Evolutionary conservation across 192 early-diverging fungal genomes (phyloP).

Genomic region (Coemansia sp.): DNA sequence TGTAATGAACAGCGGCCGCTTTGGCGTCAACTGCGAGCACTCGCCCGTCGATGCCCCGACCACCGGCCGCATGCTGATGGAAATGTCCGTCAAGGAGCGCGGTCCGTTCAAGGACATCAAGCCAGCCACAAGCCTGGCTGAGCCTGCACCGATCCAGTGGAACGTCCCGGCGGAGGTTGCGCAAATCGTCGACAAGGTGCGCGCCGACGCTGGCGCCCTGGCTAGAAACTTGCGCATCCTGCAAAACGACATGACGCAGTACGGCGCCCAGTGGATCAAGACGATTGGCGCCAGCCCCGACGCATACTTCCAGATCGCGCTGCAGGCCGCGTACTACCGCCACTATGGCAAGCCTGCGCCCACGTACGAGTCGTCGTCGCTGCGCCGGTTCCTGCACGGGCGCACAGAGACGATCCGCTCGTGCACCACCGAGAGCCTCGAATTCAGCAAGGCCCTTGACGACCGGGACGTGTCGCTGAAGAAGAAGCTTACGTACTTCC

Average conservation of each 20-base stretch:
- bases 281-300: slow-evolving; percentile 78
- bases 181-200: slow-evolving; percentile 62
- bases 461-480: slow-evolving; percentile 56
- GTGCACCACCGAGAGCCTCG: slow-evolving; percentile 72
- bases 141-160: slow-evolving; percentile 74
- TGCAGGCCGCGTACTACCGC: slow-evolving; percentile 82
- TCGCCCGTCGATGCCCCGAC: slow-evolving; percentile 90
- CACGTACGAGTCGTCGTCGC: slow-evolving; percentile 78
- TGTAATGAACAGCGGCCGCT: slow-evolving; percentile 76
- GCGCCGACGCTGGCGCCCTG: slow-evolving; percentile 59
- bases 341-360: slow-evolving; percentile 66
- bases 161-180: slow-evolving; percentile 57
- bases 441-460: slow-evolving; percentile 73
- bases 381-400: slow-evolving; percentile 72
- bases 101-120: slow-evolving; percentile 15
- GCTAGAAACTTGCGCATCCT: slow-evolving; percentile 73
- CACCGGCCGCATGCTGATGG: slow-evolving; percentile 77
- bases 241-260: slow-evolving; percentile 68
- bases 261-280: slow-evolving; percentile 87
- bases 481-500: slow-evolving; percentile 58
- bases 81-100: slow-evolving; percentile 57
- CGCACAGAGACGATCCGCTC: slow-evolving; percentile 92
- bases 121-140: slow-evolving; percentile 34
- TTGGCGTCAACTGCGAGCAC: slow-evolving; percentile 95
- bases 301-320: slow-evolving; percentile 85